Evolutionary conservation across 352 stramenopile genomes (phyloP).

Genomic region (Globisporangium abappressorium): DNA sequence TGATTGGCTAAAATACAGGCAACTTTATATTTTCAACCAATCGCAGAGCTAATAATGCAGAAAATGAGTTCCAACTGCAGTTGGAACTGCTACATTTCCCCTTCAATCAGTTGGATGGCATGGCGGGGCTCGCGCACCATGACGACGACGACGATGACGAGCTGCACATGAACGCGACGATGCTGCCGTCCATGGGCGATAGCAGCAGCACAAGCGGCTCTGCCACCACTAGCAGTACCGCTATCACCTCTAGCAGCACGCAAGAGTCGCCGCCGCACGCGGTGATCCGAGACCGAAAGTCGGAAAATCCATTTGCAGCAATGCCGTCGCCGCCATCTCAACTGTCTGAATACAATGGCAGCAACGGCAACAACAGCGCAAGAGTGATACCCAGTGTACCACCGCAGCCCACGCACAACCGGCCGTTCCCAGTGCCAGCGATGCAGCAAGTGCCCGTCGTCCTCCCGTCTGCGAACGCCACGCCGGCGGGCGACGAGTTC

Average conservation of each 20-base stretch:
- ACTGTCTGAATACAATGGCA: background rate
- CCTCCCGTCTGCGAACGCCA: conserved; percentile 2
- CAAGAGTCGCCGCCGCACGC: conserved; percentile 3
- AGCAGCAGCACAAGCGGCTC: background rate
- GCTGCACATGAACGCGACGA: conserved; percentile 19
- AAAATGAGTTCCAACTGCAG: background rate
- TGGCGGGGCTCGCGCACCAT: background rate
- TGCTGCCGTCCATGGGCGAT: background rate
- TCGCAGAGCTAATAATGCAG: background rate
- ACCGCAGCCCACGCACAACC: background rate
- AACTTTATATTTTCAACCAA: background rate
- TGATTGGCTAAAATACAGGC: background rate
- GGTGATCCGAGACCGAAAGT: conserved; percentile 1
- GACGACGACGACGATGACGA: conserved; percentile 20
- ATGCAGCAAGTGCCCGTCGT: background rate
- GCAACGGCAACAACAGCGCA: background rate
- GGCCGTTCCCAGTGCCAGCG: background rate
- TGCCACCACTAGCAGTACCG: background rate
- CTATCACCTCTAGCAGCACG: background rate
- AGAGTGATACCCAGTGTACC: background rate
- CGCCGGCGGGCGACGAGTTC: conserved; percentile 36
- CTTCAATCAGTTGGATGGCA: conserved; percentile 1
- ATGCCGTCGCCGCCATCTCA: background rate
- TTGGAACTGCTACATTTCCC: background rate
- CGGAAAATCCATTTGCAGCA: conserved; percentile 11